Percentiles rank a stretch among this genome's conserved stretches.
Conservation (phyloP, 768 basidiomycete genomes). For the Dentipellis sp. region DNA sequence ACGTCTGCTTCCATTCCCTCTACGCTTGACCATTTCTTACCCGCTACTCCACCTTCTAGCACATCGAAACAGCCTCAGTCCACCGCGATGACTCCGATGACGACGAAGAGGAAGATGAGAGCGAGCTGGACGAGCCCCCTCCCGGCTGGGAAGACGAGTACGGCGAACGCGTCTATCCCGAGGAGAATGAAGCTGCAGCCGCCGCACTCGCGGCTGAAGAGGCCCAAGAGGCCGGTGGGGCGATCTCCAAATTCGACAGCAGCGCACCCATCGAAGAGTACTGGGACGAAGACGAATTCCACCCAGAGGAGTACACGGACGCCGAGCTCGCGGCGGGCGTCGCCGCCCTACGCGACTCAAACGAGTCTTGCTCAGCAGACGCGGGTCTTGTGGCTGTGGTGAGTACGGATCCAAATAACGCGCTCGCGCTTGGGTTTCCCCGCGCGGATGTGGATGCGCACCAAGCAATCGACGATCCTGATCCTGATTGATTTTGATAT, state of each 20-base stretch:
- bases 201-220: background rate
- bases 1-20: slow-evolving; percentile 1
- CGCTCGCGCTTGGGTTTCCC: no score
- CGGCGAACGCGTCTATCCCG: slow-evolving; percentile 16
- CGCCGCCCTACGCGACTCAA: background rate
- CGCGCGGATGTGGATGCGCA: no score
- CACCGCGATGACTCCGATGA: slow-evolving; percentile 19
- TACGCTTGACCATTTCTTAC: background rate
- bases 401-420: no score
- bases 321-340: background rate
- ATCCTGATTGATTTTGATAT: background rate
- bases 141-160: slow-evolving; percentile 25
- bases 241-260: slow-evolving; percentile 1
- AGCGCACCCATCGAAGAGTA: slow-evolving; percentile 2
- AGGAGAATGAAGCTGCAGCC: slow-evolving; percentile 7
- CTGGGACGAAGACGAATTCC: slow-evolving; percentile 15
- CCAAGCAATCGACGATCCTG: no score
- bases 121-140: slow-evolving; percentile 15
- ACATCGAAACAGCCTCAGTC: slow-evolving; percentile 21
- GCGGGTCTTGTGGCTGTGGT: no score
- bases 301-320: background rate
- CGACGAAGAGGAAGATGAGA: slow-evolving; percentile 15
- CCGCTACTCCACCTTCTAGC: slow-evolving; percentile 12
- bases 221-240: slow-evolving; percentile 1
- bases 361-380: no score